Conservation (phyloP, 2,329 filamentous ascomycete species). For the Diaporthe ampelina region DNA sequence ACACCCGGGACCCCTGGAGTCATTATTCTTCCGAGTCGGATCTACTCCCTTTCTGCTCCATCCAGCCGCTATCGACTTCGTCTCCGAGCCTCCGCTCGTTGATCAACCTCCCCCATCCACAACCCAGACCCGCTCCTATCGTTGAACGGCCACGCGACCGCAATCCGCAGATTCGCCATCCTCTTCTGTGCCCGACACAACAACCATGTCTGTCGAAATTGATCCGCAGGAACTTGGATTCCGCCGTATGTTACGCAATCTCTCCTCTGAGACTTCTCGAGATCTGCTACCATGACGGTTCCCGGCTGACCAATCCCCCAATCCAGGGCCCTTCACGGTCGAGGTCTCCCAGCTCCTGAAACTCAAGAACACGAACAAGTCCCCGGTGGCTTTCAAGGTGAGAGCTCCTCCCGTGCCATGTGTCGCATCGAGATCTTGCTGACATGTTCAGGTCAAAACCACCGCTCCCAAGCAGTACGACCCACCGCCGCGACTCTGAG, state of each 20-base stretch:
- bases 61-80: not conserved
- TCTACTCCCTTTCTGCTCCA: constrained; percentile 13
- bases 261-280: not conserved
- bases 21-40: constrained; percentile 15
- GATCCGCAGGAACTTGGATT: constrained; percentile 93
- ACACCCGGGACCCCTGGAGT: not conserved
- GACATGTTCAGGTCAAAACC: constrained; percentile 86
- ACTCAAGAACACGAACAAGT: constrained; percentile 74
- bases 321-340: constrained; percentile 74
- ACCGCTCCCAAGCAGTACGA: constrained; percentile 98
- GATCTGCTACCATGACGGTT: not conserved
- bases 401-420: constrained; percentile 46
- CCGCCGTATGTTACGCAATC: constrained; percentile 75
- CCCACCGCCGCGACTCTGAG: constrained; percentile 42
- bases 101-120: constrained; percentile 35
- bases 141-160: constrained; percentile 26
- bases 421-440: constrained; percentile 44
- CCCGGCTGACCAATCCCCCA: constrained; percentile 43
- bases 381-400: constrained; percentile 80
- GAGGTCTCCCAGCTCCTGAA: constrained; percentile 76
- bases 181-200: constrained; percentile 29
- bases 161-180: constrained; percentile 34
- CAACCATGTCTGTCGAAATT: constrained; percentile 93
- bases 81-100: constrained; percentile 14
- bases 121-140: constrained; percentile 42